Evolutionary conservation across 495 filamentous ascomycete species (phyloP), one percentile per base, ranked within the genome.

Genomic region (Pyrenula aspistea): DNA sequence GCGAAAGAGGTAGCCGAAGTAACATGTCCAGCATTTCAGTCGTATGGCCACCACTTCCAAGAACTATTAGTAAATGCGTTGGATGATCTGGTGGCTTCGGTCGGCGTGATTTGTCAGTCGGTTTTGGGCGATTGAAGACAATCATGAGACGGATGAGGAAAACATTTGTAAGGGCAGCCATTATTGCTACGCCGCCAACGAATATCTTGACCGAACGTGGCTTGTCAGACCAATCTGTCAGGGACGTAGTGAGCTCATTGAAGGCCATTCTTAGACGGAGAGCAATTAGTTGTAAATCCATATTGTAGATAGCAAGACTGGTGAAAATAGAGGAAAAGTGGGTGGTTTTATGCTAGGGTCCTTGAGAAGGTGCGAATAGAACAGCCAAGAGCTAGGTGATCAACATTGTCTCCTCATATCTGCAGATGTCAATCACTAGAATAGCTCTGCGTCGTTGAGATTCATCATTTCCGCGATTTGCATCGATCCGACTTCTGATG

Each of bases 41-140:
- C 1, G 92, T 96, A 73, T 98, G 93, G 2, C 93, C 93, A 56
- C 93, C 93, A 24, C 87, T 92, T 47, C 93, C 93, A 54, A 96
- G 84, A 54, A 96, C 81, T 56, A 94, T 77, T 22, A 95, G 73
- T 52, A 93, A 73, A 67, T 90, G 91, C 25, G 81, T 78, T 22
- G 79, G 74, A 1, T 62, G 63, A 42, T 42, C 31, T 42, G 31
- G 31, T 4, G 31, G 31, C 15, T 42, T 42, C 31, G 31, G 31
- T 42, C 31, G 31, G 31, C 31, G 31, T 15, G 31, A 42, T 42
- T 8, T 15, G 8, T 42, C 31, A 42, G 31, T 42, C 31, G 31
- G 31, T 15, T 42, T 42, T 4, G 31, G 31, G 4, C 31, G 31
- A 42, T 15, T 42, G 31, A 42, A 42, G 8, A 42, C 15, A 42